Conservation (phyloP, 345 rosid species). For the Bruguiera gymnorhiza region DNA sequence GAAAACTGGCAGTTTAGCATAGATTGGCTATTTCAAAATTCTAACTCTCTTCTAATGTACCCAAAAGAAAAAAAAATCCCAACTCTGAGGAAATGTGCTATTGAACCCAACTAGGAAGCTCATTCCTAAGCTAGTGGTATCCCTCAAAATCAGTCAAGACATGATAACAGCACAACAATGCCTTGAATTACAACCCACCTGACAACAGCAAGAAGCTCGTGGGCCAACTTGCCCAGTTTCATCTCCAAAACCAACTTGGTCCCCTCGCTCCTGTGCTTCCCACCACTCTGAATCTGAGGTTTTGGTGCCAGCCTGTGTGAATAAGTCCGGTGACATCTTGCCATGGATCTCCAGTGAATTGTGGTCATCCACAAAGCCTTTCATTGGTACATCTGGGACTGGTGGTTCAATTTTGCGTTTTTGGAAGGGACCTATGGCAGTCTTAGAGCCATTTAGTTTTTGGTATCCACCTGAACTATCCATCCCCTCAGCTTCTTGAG, state of each 20-base stretch:
- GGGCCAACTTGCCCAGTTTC: slow-evolving; percentile 90
- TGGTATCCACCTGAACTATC: slow-evolving; percentile 41
- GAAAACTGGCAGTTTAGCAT: too few relatives aligned
- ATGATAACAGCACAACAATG: too few relatives aligned
- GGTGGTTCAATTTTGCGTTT: slow-evolving; percentile 53
- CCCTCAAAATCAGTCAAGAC: too few relatives aligned
- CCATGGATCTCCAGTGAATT: slow-evolving; percentile 32
- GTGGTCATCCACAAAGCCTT: slow-evolving; percentile 82
- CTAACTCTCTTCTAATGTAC: too few relatives aligned
- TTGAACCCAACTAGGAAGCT: too few relatives aligned
- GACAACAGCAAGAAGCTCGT: slow-evolving; percentile 83
- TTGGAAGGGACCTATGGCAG: slow-evolving; percentile 49
- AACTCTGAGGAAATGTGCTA: too few relatives aligned
- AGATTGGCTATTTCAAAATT: too few relatives aligned
- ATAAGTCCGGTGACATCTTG: slow-evolving; percentile 27
- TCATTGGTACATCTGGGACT: slow-evolving; percentile 68
- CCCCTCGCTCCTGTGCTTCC: slow-evolving; percentile 81
- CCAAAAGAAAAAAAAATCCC: too few relatives aligned
- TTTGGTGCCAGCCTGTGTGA: slow-evolving; percentile 33
- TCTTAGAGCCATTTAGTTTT: slow-evolving; percentile 36
- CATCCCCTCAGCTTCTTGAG: slow-evolving; percentile 66
- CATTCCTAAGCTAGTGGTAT: too few relatives aligned
- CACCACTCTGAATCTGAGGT: slow-evolving; percentile 72
- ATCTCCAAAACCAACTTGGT: slow-evolving; percentile 54
- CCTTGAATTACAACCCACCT: slow-evolving; percentile 50